Percentiles rank a stretch among this genome's conserved stretches.
Conservation (phyloP, 2,329 filamentous ascomycete genomes). For the Alternaria dauci region DNA sequence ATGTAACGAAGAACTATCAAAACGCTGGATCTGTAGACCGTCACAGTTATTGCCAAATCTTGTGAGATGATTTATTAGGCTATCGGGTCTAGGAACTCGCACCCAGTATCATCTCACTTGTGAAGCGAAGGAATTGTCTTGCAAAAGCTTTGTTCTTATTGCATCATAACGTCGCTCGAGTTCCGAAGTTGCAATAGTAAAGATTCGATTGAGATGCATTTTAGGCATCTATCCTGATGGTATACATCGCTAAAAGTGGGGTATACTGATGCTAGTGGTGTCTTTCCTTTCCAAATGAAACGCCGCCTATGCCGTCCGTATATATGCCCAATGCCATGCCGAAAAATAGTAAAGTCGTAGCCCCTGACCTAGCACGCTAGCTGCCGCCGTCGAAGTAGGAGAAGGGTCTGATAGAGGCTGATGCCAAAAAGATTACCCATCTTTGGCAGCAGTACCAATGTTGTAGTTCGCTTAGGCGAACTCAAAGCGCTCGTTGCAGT, state of each 20-base stretch:
- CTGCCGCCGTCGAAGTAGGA: background rate
- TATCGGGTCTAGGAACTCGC: no score
- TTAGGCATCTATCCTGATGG: background rate
- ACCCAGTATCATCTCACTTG: no score
- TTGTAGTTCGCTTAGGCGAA: constrained; percentile 23
- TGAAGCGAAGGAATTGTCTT: no score
- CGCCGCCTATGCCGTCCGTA: constrained; percentile 1
- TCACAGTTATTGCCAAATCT: no score
- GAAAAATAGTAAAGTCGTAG: constrained; percentile 2
- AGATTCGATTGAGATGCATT: constrained; percentile 11
- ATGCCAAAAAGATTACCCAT: background rate
- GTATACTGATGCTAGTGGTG: constrained; percentile 1
- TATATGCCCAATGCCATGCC: constrained; percentile 1
- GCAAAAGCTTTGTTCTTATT: no score
- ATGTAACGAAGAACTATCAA: no score
- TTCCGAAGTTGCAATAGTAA: background rate
- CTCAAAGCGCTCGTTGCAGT: constrained; percentile 38
- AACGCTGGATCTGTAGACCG: no score
- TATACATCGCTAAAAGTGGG: constrained; percentile 11
- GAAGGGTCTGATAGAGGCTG: background rate
- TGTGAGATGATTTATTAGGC: no score
- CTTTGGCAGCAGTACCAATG: background rate
- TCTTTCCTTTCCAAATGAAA: background rate
- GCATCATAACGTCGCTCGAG: no score
- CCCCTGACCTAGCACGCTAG: background rate